These are phyloP conservation scores for Peltaster fructicola DNA, from an alignment of 2,329 filamentous ascomycete genomes.

Conservation along the genomic window DNA sequence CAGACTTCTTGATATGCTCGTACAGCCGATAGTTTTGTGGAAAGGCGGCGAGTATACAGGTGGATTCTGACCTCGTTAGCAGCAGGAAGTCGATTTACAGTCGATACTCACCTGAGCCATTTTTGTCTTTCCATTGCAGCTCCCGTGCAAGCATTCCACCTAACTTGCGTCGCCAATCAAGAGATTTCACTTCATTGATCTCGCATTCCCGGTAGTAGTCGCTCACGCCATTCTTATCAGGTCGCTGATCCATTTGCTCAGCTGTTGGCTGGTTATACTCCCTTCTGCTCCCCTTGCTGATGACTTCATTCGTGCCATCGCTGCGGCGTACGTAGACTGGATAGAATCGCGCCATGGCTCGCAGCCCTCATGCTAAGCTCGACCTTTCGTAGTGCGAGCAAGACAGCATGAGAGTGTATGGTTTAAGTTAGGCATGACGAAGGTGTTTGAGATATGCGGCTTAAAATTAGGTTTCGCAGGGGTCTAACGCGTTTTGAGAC, in stretches of 20 bases:
- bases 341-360: constrained; percentile 27
- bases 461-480: too few species aligned
- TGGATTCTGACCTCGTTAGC: constrained; percentile 23
- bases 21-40: constrained; percentile 40
- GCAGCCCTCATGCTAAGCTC: too few species aligned
- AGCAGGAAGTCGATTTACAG: background rate
- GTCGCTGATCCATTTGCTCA: constrained; percentile 33
- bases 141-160: constrained; percentile 39
- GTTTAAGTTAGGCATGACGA: too few species aligned
- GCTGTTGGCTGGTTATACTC: constrained; percentile 34
- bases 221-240: constrained; percentile 34
- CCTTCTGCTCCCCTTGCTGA: constrained; percentile 32
- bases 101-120: constrained; percentile 6
- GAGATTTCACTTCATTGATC: constrained; percentile 33
- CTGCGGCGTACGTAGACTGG: constrained; percentile 31
- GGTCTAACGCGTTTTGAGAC: too few species aligned
- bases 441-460: too few species aligned
- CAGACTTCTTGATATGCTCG: constrained; percentile 36
- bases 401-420: too few species aligned
- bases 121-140: constrained; percentile 18
- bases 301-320: constrained; percentile 32
- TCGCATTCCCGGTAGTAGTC: constrained; percentile 37
- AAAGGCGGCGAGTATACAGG: constrained; percentile 35
- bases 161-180: constrained; percentile 41
- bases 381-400: too few species aligned